A percentile compares a stretch with the other conserved stretches of the same genome.
Evolutionary conservation across 2,329 filamentous ascomycete genomes (phyloP).

Genomic region (Colletotrichum sp.): DNA sequence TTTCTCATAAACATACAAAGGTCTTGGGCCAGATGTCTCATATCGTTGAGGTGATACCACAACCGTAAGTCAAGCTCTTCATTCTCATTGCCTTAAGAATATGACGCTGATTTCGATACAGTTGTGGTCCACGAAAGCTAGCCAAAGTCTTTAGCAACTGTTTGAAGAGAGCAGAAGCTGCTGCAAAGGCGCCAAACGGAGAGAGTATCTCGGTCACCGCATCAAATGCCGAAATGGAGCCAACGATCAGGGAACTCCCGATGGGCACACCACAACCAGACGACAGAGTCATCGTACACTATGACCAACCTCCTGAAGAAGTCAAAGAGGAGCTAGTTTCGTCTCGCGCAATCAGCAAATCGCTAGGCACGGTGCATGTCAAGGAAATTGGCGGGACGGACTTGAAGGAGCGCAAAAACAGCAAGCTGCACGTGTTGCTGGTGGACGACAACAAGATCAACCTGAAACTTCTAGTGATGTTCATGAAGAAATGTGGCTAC

Average conservation of each 20-base stretch:
- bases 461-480: conserved; percentile 45
- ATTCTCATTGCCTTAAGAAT: background rate
- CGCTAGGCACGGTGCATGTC: background rate
- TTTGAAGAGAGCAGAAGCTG: conserved; percentile 9
- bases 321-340: background rate
- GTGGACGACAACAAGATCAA: conserved; percentile 51
- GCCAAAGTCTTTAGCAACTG: conserved; percentile 32
- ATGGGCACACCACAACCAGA: background rate
- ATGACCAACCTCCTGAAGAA: background rate
- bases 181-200: background rate
- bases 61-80: conserved; percentile 25
- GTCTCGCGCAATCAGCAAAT: background rate
- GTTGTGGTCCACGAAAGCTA: conserved; percentile 31
- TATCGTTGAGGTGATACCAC: conserved; percentile 34
- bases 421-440: conserved; percentile 32
- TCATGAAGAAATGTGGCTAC: conserved; percentile 45
- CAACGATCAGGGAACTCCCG: background rate
- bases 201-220: background rate
- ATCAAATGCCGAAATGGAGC: background rate
- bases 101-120: background rate
- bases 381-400: background rate
- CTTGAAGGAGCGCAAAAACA: background rate
- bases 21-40: conserved; percentile 26
- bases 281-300: background rate
- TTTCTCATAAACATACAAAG: conserved; percentile 26